A percentile compares a stretch with the other conserved stretches of the same genome.
These are phyloP conservation scores for Pleurotus sapidus DNA, from an alignment of 768 basidiomycete species.

Conservation along the genomic window DNA sequence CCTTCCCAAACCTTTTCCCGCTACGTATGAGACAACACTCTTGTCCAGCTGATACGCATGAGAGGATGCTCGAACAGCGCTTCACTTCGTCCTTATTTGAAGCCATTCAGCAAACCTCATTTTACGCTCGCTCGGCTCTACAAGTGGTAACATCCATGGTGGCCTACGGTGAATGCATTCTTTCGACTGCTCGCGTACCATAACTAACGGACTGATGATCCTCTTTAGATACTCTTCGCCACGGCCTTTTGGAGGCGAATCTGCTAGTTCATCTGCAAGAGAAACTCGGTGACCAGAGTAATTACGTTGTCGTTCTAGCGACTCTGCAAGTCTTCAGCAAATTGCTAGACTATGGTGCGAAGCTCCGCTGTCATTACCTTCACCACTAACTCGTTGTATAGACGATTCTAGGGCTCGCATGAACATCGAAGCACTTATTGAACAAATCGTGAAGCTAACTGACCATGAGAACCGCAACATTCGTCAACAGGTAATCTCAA, in stretches of 20 bases:
- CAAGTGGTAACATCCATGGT: neutral
- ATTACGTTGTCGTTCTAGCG: neutral
- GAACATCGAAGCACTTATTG: neutral
- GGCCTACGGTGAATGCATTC: neutral
- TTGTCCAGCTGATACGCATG: neutral
- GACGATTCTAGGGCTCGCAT: neutral
- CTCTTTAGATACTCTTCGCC: neutral
- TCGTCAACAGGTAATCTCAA: neutral
- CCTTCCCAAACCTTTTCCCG: neutral
- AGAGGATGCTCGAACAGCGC: neutral
- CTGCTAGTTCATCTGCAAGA: neutral
- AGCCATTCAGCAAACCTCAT: neutral
- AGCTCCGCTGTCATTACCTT: neutral
- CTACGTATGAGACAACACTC: neutral
- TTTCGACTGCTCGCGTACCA: too few relatives aligned
- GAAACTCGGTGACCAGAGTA: neutral
- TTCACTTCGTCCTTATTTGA: neutral
- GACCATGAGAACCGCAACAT: neutral
- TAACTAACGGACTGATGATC: neutral
- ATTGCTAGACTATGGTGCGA: neutral
- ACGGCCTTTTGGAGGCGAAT: neutral
- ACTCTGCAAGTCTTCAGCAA: neutral
- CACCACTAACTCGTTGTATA: neutral
- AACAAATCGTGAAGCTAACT: neutral
- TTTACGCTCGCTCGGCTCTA: neutral